Base-by-base conservation (phyloP, 352 stramenopile genomes). In the Phytophthora palmivora region DNA sequence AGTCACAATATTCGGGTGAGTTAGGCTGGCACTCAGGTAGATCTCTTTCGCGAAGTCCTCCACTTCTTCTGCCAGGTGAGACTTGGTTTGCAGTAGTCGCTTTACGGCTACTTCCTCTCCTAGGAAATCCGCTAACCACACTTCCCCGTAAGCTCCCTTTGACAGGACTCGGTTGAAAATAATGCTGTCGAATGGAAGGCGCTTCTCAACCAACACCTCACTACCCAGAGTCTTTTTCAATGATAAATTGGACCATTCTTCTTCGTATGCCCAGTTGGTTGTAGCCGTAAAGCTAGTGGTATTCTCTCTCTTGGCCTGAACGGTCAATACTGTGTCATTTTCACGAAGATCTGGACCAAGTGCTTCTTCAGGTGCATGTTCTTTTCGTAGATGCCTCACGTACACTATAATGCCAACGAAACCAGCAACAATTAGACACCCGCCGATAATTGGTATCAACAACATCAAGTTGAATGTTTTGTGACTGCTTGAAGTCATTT, bases 101-200 rank as follows among this genome's bases (percentile, higher is more conserved):
- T 87, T 84, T 30, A 83, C 64, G 0, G 78, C 75, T 6, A 87
- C 70, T 0, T 54, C 39, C 16, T 55, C 26, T 4, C 58, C 45
- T 0, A 60, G 34, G 32, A 69, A 79, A 18, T 63, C 32, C 2
- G 63, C 73, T 0, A 72, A 6, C 75, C 75, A 87, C 1, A 89
- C 78, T 51, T 89, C 79, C 14, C 77, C 77, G 22, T 63, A 79
- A 3, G 70, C 72, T 6, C 72, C 79, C 4, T 75, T 73, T 0
- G 67, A 65, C 0, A 88, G 19, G 5, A 63, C 19, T 12, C 42
- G 32, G 16, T 79, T 24, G 22, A 82, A 80, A 1, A 3, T 7
- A 11, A 69, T 42, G 8, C 37, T 55, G n/a, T 76, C 63, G 22
- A 39, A 67, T 8, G 68, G 52, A 15, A 76, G 42, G 2, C 66